Conservation (phyloP, 2,329 filamentous ascomycete species). For the Clonostachys byssicola region DNA sequence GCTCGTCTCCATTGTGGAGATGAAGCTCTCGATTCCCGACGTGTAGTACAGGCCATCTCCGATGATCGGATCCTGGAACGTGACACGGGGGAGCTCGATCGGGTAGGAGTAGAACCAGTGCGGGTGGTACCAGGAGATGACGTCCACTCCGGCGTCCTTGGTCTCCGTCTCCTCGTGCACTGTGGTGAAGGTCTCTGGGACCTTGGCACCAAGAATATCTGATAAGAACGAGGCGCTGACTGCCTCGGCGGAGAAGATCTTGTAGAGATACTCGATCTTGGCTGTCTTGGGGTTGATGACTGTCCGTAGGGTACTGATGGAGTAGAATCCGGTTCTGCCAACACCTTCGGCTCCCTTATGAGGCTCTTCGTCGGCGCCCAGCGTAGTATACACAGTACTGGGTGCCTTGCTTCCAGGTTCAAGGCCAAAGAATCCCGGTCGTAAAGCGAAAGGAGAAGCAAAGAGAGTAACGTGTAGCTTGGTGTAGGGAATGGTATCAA, state of each 20-base stretch:
- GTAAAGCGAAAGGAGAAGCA: slow-evolving; percentile 70
- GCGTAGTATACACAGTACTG: slow-evolving; percentile 76
- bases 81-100: slow-evolving; percentile 75
- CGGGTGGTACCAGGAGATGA: slow-evolving; percentile 73
- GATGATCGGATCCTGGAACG: slow-evolving; percentile 77
- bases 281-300: slow-evolving; percentile 56
- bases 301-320: slow-evolving; percentile 68
- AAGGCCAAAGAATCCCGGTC: slow-evolving; percentile 68
- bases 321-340: slow-evolving; percentile 78
- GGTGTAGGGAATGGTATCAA: slow-evolving; percentile 82
- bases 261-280: slow-evolving; percentile 55
- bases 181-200: slow-evolving; percentile 34
- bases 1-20: slow-evolving; percentile 96
- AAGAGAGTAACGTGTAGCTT: slow-evolving; percentile 87
- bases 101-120: slow-evolving; percentile 84
- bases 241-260: slow-evolving; percentile 57
- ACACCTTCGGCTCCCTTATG: slow-evolving; percentile 51
- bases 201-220: slow-evolving; percentile 40
- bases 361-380: slow-evolving; percentile 54
- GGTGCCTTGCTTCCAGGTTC: slow-evolving; percentile 55
- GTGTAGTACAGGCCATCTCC: slow-evolving; percentile 66
- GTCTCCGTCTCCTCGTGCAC: slow-evolving; percentile 18
- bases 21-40: slow-evolving; percentile 83
- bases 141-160: slow-evolving; percentile 13
- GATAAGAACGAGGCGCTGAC: slow-evolving; percentile 50